Evolutionary conservation across 2,329 filamentous ascomycete species (phyloP).

Genomic region (Lecanicillium sp.): DNA sequence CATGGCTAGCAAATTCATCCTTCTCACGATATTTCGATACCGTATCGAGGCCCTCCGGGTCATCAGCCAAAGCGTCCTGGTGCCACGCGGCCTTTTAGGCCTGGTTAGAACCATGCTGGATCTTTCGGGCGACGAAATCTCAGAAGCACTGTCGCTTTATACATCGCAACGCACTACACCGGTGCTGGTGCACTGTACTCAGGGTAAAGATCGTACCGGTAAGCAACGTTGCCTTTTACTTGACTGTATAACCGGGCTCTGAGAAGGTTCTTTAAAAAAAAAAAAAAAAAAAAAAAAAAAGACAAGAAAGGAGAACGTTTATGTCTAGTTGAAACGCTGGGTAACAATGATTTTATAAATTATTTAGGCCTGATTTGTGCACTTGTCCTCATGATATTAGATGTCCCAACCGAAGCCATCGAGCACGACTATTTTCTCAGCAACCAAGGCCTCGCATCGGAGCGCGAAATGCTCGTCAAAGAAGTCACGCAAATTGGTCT

Average conservation of each 20-base stretch:
- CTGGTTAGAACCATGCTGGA: constrained; percentile 63
- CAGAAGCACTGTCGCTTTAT: constrained; percentile 24
- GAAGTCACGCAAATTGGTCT: constrained; percentile 67
- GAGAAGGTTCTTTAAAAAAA: too few relatives aligned
- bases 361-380: constrained; percentile 57
- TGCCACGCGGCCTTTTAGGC: constrained; percentile 61
- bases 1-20: constrained; percentile 40
- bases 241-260: too few relatives aligned
- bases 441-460: constrained; percentile 46
- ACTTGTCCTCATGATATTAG: constrained; percentile 57
- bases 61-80: constrained; percentile 62
- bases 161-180: constrained; percentile 41
- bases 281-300: too few relatives aligned
- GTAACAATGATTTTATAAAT: neutral
- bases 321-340: too few relatives aligned
- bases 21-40: constrained; percentile 57
- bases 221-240: constrained; percentile 1
- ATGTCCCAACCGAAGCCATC: constrained; percentile 50
- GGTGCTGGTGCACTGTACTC: constrained; percentile 72
- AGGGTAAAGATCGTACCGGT: constrained; percentile 69
- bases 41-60: constrained; percentile 62
- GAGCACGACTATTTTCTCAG: constrained; percentile 65
- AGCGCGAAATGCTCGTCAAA: constrained; percentile 53
- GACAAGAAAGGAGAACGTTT: too few relatives aligned
- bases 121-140: constrained; percentile 55